Evolutionary conservation across 2,329 filamentous ascomycete genomes (phyloP).

Genomic region (Leptosphaerulina australis): DNA sequence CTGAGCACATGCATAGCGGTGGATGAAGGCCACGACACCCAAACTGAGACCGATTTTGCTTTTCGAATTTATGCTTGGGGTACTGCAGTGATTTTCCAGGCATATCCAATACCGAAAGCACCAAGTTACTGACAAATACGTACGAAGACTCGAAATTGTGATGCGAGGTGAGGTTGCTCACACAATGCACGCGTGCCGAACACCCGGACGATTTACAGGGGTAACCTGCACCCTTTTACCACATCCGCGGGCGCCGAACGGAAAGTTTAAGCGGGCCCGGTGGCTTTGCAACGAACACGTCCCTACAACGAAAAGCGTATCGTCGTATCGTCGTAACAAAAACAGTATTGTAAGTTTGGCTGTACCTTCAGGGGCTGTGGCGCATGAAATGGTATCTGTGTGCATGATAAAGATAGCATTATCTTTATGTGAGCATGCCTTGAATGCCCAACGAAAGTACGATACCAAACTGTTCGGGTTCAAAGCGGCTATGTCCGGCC

Average conservation of each 20-base stretch:
- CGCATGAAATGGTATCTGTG: not conserved
- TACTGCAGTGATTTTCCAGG: not conserved
- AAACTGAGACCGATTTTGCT: not conserved
- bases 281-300: conserved; percentile 9
- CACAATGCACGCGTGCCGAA: conserved; percentile 8
- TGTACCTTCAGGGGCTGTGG: not conserved
- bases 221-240: conserved; percentile 7
- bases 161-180: conserved; percentile 16
- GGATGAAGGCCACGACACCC: too few relatives aligned
- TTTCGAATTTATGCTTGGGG: too few relatives aligned
- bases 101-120: not conserved
- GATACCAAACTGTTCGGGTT: not conserved
- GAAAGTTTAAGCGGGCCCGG: conserved; percentile 7
- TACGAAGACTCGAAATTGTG: conserved; percentile 1
- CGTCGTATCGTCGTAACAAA: not conserved
- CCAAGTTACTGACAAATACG: too few relatives aligned
- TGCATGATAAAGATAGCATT: too few relatives aligned
- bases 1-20: not conserved
- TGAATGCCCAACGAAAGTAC: not conserved
- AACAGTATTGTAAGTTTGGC: not conserved
- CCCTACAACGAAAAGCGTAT: not conserved
- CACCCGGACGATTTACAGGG: conserved; percentile 8
- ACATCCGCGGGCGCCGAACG: conserved; percentile 5
- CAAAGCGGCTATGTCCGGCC: conserved; percentile 8
- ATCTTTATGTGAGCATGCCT: too few relatives aligned